Conservation (phyloP, 176 grass and related monocot genomes). For the Tillandsia fasciculata region DNA sequence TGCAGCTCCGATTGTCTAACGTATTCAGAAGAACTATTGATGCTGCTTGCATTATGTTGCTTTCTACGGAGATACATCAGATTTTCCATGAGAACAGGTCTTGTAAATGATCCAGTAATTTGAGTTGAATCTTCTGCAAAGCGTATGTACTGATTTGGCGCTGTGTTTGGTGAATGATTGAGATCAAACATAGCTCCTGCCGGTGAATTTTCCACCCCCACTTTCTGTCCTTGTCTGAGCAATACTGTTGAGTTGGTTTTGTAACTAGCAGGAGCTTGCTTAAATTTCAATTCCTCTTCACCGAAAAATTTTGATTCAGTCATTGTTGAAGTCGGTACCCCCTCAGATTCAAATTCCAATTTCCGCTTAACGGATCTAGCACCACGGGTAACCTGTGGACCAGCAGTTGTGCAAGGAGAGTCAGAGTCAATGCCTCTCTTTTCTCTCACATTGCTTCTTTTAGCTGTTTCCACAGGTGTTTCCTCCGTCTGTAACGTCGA, state of each 20-base stretch:
- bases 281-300: conserved; percentile 16
- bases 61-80: conserved; percentile 16
- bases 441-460: conserved; percentile 40
- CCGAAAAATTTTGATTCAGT: conserved; percentile 3
- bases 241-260: conserved; percentile 13
- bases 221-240: conserved; percentile 14
- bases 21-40: neutral
- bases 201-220: conserved; percentile 28
- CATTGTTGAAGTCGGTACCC: conserved; percentile 2
- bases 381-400: conserved; percentile 2
- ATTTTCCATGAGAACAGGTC: conserved; percentile 3
- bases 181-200: conserved; percentile 30
- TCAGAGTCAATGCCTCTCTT: conserved; percentile 31
- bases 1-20: conserved; percentile 1
- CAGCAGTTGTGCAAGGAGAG: conserved; percentile 8
- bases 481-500: conserved; percentile 26
- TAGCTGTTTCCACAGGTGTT: conserved; percentile 25
- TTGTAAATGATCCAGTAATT: conserved; percentile 17
- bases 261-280: conserved; percentile 28
- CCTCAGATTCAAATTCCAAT: conserved; percentile 33
- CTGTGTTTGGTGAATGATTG: conserved; percentile 21
- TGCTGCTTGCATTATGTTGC: conserved; percentile 20
- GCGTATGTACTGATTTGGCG: conserved; percentile 26
- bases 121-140: conserved; percentile 21
- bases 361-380: conserved; percentile 29